Evolutionary conservation across 352 stramenopile genomes (phyloP).

Genomic region (Pythium insidiosum): DNA sequence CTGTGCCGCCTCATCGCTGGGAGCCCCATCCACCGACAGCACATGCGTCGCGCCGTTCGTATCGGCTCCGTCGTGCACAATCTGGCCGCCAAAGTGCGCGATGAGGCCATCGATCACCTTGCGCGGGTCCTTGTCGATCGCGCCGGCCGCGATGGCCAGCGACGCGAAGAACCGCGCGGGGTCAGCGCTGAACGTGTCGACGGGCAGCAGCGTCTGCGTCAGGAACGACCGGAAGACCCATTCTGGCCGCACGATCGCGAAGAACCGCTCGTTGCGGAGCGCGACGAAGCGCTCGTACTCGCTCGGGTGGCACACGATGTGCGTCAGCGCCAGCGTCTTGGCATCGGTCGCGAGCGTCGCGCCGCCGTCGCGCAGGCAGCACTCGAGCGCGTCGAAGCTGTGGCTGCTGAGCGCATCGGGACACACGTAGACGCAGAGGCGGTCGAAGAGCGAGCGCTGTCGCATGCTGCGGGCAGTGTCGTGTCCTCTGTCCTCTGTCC

Average conservation of each 20-base stretch:
- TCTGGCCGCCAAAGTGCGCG: slow-evolving; percentile 71
- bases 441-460: slow-evolving; percentile 31
- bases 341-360: slow-evolving; percentile 31
- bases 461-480: too few species aligned
- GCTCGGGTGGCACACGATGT: slow-evolving; percentile 64
- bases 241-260: slow-evolving; percentile 63
- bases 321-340: slow-evolving; percentile 26
- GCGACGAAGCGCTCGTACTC: slow-evolving; percentile 39
- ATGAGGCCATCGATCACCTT: slow-evolving; percentile 80
- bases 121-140: slow-evolving; percentile 70
- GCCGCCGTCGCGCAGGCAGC: slow-evolving; percentile 55
- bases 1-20: slow-evolving; percentile 7
- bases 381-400: slow-evolving; percentile 38
- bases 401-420: slow-evolving; percentile 27
- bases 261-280: slow-evolving; percentile 54
- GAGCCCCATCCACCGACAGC: slow-evolving; percentile 47
- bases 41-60: slow-evolving; percentile 57
- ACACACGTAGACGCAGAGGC: slow-evolving; percentile 46
- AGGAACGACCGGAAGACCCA: slow-evolving; percentile 77
- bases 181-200: slow-evolving; percentile 72
- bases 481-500: too few species aligned
- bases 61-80: slow-evolving; percentile 44
- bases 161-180: slow-evolving; percentile 69
- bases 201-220: slow-evolving; percentile 48
- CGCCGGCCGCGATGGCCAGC: slow-evolving; percentile 56